Evolutionary conservation across 2,329 filamentous ascomycete genomes (phyloP).

Genomic region (Scedosporium aurantiacum): DNA sequence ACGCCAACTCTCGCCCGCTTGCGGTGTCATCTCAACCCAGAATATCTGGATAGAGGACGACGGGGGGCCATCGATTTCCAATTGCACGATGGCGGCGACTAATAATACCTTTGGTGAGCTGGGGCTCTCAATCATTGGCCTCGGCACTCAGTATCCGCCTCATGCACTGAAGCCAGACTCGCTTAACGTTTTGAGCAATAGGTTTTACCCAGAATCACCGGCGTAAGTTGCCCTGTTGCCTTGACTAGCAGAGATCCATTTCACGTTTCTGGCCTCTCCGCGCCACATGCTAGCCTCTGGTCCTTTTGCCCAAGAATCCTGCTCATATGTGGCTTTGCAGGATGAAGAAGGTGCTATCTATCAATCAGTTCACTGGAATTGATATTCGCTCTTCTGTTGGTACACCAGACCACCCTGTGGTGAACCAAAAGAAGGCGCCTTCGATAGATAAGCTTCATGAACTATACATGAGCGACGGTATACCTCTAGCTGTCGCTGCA

Average conservation of each 20-base stretch:
- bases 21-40: neutral
- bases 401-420: constrained; percentile 47
- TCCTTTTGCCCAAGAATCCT: neutral
- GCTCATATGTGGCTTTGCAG: constrained; percentile 22
- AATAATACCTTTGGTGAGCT: constrained; percentile 35
- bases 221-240: constrained; percentile 33
- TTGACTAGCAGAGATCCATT: neutral
- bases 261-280: neutral
- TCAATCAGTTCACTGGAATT: constrained; percentile 56
- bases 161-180: constrained; percentile 37
- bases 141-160: constrained; percentile 51
- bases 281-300: neutral
- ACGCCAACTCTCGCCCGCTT: too few relatives aligned
- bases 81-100: constrained; percentile 26
- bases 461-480: constrained; percentile 44
- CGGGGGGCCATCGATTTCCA: neutral
- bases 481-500: constrained; percentile 45
- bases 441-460: constrained; percentile 44
- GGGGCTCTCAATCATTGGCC: constrained; percentile 48
- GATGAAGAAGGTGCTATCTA: constrained; percentile 51
- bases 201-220: constrained; percentile 47
- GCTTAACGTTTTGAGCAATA: constrained; percentile 40
- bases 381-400: constrained; percentile 52
- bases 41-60: neutral
- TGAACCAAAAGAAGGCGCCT: constrained; percentile 41